Conservation (phyloP, 345 rosid species). For the Diplotaxis tenuifolia region DNA sequence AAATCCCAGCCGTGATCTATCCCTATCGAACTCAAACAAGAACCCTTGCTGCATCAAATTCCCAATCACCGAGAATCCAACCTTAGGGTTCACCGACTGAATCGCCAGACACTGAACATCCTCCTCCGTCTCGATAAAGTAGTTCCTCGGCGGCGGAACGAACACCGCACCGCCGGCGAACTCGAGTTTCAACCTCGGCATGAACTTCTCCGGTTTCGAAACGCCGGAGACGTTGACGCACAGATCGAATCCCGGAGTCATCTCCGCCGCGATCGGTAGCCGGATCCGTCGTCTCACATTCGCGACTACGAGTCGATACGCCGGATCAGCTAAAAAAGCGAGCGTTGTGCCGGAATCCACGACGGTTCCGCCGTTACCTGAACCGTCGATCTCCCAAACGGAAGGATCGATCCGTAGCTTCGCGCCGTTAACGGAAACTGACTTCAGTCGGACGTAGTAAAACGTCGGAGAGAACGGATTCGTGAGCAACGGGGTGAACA, state of each 20-base stretch:
- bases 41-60: slow-evolving; percentile 95
- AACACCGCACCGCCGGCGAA: slow-evolving; percentile 50
- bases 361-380: slow-evolving; percentile 84
- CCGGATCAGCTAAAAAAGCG: slow-evolving; percentile 51
- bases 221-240: slow-evolving; percentile 65
- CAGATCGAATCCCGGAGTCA: slow-evolving; percentile 69
- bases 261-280: slow-evolving; percentile 42
- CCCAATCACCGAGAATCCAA: slow-evolving; percentile 74
- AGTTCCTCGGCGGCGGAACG: slow-evolving; percentile 76
- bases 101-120: slow-evolving; percentile 65
- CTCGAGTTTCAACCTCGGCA: slow-evolving; percentile 60
- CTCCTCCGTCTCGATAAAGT: slow-evolving; percentile 62
- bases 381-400: slow-evolving; percentile 66
- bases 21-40: slow-evolving; percentile 73
- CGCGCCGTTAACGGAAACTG: slow-evolving; percentile 46
- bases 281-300: slow-evolving; percentile 46
- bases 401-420: slow-evolving; percentile 58
- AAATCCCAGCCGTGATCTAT: slow-evolving; percentile 70
- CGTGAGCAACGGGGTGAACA: slow-evolving; percentile 60
- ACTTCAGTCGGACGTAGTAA: slow-evolving; percentile 58
- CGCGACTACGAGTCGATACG: slow-evolving; percentile 48
- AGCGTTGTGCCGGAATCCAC: slow-evolving; percentile 83
- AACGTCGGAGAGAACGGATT: slow-evolving; percentile 70
- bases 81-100: slow-evolving; percentile 47
- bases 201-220: slow-evolving; percentile 31